Evolutionary conservation across 2,329 filamentous ascomycete genomes (phyloP).

Genomic region (Pyrenophora graminea): DNA sequence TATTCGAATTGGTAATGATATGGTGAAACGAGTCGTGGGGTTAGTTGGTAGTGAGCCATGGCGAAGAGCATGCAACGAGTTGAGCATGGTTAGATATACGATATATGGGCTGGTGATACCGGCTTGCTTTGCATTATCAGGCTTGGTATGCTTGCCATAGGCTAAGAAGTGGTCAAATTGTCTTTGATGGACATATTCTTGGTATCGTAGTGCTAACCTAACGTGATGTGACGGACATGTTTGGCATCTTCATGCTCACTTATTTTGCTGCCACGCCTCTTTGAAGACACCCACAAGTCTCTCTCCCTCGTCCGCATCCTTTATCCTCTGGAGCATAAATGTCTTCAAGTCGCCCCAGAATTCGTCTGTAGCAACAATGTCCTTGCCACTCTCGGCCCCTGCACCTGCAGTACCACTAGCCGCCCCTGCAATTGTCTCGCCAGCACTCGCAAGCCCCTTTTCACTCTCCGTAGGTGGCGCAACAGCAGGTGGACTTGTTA

Average conservation of each 20-base stretch:
- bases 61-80: constrained; percentile 11
- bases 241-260: constrained; percentile 10
- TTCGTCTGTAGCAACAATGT: constrained; percentile 67
- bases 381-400: constrained; percentile 58
- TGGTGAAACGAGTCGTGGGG: constrained; percentile 20
- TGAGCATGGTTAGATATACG: constrained; percentile 17
- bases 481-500: constrained; percentile 53
- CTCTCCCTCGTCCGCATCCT: constrained; percentile 68
- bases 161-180: constrained; percentile 29
- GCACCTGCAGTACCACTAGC: constrained; percentile 50
- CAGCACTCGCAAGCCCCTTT: constrained; percentile 35
- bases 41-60: constrained; percentile 14
- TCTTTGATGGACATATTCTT: constrained; percentile 25
- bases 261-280: constrained; percentile 64
- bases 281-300: constrained; percentile 71
- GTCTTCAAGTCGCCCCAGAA: constrained; percentile 88
- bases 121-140: constrained; percentile 18
- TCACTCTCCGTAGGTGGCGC: constrained; percentile 60
- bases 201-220: constrained; percentile 11
- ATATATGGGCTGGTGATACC: constrained; percentile 12
- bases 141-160: constrained; percentile 18
- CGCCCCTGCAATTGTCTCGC: constrained; percentile 9
- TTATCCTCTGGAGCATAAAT: constrained; percentile 78
- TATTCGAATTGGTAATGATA: constrained; percentile 22
- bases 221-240: constrained; percentile 8